Evolutionary conservation across 2,329 filamentous ascomycete species (phyloP).

Genomic region (Monilinia fructigena): DNA sequence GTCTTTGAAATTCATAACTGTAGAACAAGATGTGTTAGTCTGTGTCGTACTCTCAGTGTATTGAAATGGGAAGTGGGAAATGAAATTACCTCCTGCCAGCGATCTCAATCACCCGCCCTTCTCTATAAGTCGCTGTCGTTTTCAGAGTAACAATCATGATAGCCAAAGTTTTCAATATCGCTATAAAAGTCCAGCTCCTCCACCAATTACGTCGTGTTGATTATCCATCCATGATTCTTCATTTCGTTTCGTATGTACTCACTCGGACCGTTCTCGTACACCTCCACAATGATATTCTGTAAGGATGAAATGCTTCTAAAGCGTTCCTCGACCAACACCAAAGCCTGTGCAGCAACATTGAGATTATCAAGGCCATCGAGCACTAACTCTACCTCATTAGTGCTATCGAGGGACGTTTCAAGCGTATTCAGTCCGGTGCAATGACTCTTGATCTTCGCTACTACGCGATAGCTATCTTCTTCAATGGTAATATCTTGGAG

Average conservation of each 20-base stretch:
- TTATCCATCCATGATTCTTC: slow-evolving; percentile 32
- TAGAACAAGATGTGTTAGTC: neutral
- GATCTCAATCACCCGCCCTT: neutral
- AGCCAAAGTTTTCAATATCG: slow-evolving; percentile 19
- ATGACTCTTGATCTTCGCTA: slow-evolving; percentile 28
- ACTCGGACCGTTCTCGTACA: slow-evolving; percentile 28
- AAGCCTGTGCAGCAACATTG: slow-evolving; percentile 26
- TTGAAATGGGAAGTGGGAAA: neutral
- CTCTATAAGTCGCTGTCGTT: slow-evolving; percentile 19
- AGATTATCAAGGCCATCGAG: slow-evolving; percentile 23
- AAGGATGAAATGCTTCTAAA: slow-evolving; percentile 35
- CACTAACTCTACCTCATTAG: slow-evolving; percentile 2
- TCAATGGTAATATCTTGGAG: slow-evolving; percentile 22
- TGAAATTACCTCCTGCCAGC: neutral
- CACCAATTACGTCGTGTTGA: slow-evolving; percentile 26
- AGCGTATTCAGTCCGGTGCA: slow-evolving; percentile 30
- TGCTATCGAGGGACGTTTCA: slow-evolving; percentile 23
- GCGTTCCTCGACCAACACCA: slow-evolving; percentile 28
- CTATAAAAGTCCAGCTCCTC: slow-evolving; percentile 25
- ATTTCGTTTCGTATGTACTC: slow-evolving; percentile 31
- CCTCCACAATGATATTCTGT: slow-evolving; percentile 32
- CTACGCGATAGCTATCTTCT: slow-evolving; percentile 19
- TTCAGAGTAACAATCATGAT: slow-evolving; percentile 18
- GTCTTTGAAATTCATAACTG: neutral
- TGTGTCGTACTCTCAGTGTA: neutral